Evolutionary conservation across 805 yeast species (phyloP), one percentile per base, ranked within the genome.

Genomic region (Metschnikowia shivogae): DNA sequence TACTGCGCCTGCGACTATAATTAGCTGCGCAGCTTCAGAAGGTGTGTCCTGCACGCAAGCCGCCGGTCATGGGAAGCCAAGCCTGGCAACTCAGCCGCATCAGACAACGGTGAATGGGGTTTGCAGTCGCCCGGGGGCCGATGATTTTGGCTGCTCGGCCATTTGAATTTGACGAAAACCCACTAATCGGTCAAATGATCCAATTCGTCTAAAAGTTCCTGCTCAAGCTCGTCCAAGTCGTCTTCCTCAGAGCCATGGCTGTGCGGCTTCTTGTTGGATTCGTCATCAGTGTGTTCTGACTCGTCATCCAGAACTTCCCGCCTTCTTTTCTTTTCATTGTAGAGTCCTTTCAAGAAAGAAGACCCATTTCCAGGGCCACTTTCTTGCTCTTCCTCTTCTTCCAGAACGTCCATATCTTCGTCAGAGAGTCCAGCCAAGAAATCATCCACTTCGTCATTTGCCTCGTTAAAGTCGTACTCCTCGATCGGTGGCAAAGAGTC

Each of bases 161-260:
- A 17, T 17, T 22, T 22, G 26, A 22, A 22, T 22, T 22, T 22
- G 26, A 6, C 26, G 26, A 5, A 31, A 13, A 7, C 9, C 20
- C 19, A 31, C 20, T 39, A 31, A 7, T 39, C 36, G 3, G 35
- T 22, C 14, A 77, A 64, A 26, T 74, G 77, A 44, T 77, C 81
- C 52, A 80, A 62, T 29, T 81, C 80, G 54, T 54, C 82, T 67
- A 76, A 60, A 37, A 77, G 60, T 52, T 75, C 79, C 48, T 71
- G 68, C 50, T 77, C 81, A 30, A 74, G 69, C 39, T 74, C 79
- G 41, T 74, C 78, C 39, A 71, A 62, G 26, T 70, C 72, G 27
- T 53, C 57, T 17, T 30, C 29, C 2, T 20, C 14, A 5, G 30
- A 31, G 5, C 12, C 35, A 10, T 14, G 30, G 9, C 42, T 32